Evolutionary conservation across 495 filamentous ascomycete species (phyloP), one percentile per base, ranked within the genome.

Genomic region (Daldinia caldariorum): DNA sequence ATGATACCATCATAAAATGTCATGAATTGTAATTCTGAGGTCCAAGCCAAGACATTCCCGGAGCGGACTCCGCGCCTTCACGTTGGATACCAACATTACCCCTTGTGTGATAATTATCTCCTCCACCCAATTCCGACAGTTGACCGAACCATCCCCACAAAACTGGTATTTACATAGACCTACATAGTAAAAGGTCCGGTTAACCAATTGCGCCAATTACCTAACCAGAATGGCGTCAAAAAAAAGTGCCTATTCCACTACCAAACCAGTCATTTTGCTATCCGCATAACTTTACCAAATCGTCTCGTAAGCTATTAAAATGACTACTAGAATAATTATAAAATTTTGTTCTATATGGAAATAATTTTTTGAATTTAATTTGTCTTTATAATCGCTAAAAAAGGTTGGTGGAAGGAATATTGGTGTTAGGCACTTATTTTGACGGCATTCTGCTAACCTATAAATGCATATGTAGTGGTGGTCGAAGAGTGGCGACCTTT

Each of bases 1-100:
- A 35, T 34, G n/a, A 13, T 8, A 49, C 18, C 41, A 41, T 63
- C 20, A 31, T 53, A 32, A 18, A 18, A 56, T 38, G 31, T 56
- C 53, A 22, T 37, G 31, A 16, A 26, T 51, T n/a, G 2, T 18
- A 10, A 47, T 9, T 47, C 8, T 14, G 20, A 0, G 6, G 16
- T 9, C 0, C 6, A 6, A 45, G 41, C 41, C 41, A 16, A 22
- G 1, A 4, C 20, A 6, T 18, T 20, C 9, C 41, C 58, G 32
- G 45, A 38, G 58, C 20, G 10, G 4, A 31, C 43, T 39, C 58
- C 58, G 45, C 4, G 22, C 43, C 43, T 47, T 2, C 16, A 22
- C 16, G 43, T 22, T 22, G 9, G 18, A 47, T 26, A 20, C 9
- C 9, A 47, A 9, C 9, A 47, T 18, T 47, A 12, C 2, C 43